These are phyloP conservation scores for Myrica gale DNA, from an alignment of 306 rosid genomes.

Conservation along the genomic window DNA sequence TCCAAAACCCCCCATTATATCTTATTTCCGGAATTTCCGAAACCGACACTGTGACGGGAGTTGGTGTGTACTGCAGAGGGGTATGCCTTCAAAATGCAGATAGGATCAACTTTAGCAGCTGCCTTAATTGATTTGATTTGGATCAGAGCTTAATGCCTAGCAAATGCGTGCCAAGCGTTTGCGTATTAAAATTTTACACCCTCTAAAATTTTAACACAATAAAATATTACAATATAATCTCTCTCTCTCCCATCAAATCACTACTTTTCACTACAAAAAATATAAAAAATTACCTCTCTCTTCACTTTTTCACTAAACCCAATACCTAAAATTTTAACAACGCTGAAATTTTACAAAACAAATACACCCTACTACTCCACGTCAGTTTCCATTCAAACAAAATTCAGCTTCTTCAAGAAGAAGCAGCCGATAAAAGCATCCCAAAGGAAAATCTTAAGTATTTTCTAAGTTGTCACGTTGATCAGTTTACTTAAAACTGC, in stretches of 20 bases:
- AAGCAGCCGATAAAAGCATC: constrained; percentile 15
- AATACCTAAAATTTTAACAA: no score
- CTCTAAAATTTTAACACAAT: no score
- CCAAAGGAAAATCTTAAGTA: constrained; percentile 25
- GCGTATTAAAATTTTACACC: no score
- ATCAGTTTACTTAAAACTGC: constrained; percentile 36
- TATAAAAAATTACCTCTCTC: no score
- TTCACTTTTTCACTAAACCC: no score
- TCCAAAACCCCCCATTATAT: constrained; percentile 17
- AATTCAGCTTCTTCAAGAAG: constrained; percentile 15
- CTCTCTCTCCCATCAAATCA: no score
- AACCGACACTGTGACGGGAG: constrained; percentile 22
- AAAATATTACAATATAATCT: no score
- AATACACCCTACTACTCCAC: no score
- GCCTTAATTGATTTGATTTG: constrained; percentile 32
- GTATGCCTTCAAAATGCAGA: constrained; percentile 13
- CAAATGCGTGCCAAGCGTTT: constrained; percentile 28
- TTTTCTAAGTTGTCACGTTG: constrained; percentile 40
- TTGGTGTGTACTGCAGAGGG: constrained; percentile 14
- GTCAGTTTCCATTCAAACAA: constrained; percentile 50
- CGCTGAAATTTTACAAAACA: no score
- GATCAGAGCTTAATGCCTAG: constrained; percentile 17
- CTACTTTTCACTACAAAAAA: no score
- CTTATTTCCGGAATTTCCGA: constrained; percentile 8
- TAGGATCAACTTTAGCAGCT: constrained; percentile 32